These are phyloP conservation scores for Aspergillus haitiensis DNA, from an alignment of 495 filamentous ascomycete genomes.

Conservation along the genomic window DNA sequence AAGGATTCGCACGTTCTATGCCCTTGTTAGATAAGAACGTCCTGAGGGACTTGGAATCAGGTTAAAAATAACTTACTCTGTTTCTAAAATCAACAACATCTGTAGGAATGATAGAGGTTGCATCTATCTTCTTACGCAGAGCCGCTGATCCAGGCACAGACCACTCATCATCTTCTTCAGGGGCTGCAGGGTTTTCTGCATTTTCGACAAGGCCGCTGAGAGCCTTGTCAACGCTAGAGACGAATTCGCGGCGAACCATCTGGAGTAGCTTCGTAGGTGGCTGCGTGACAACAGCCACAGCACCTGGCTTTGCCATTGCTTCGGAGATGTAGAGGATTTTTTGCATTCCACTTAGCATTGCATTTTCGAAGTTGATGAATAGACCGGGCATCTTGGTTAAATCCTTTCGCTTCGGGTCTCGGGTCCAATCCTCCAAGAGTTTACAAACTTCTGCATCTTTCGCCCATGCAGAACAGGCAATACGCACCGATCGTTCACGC, in stretches of 20 bases:
- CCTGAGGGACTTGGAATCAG: not conserved
- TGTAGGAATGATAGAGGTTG: slow-evolving; percentile 40
- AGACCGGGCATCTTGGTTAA: slow-evolving; percentile 85
- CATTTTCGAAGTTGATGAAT: slow-evolving; percentile 77
- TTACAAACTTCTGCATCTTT: slow-evolving; percentile 87
- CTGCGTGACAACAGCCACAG: slow-evolving; percentile 73
- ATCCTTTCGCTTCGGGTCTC: slow-evolving; percentile 72
- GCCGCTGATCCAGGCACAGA: slow-evolving; percentile 32
- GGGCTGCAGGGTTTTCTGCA: slow-evolving; percentile 69
- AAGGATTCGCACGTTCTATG: slow-evolving; percentile 84
- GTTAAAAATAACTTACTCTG: slow-evolving; percentile 55
- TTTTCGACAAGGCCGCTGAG: slow-evolving; percentile 95
- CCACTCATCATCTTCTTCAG: slow-evolving; percentile 60
- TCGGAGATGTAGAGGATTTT: slow-evolving; percentile 92
- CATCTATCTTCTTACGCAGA: slow-evolving; percentile 32
- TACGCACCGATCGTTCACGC: slow-evolving; percentile 77
- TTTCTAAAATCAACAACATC: slow-evolving; percentile 66
- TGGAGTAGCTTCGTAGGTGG: slow-evolving; percentile 81
- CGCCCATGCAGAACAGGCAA: slow-evolving; percentile 82
- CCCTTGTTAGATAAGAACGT: slow-evolving; percentile 20
- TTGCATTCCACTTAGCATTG: slow-evolving; percentile 79
- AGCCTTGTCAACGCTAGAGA: slow-evolving; percentile 86
- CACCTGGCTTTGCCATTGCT: slow-evolving; percentile 64
- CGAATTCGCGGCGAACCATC: slow-evolving; percentile 83
- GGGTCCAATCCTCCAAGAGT: slow-evolving; percentile 87